Percentiles rank a stretch among this genome's conserved stretches.
Conservation (phyloP, 2,329 filamentous ascomycete species). For the Clonostachys sp. region DNA sequence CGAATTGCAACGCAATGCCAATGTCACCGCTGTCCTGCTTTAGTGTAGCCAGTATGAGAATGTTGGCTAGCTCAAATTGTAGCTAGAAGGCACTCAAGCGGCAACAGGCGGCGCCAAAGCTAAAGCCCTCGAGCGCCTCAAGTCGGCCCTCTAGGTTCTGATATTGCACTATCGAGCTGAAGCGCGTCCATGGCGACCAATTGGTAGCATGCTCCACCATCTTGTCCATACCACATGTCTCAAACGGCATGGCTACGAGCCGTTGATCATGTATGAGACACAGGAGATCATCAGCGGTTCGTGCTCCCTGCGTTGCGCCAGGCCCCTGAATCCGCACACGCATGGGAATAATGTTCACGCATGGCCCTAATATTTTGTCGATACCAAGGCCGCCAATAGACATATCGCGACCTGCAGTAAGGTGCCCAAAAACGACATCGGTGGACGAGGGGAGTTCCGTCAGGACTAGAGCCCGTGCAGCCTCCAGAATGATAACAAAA, state of each 20-base stretch:
- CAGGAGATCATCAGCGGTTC: background rate
- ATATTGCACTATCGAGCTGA: background rate
- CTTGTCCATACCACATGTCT: slow-evolving; percentile 18
- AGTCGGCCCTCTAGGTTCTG: slow-evolving; percentile 6
- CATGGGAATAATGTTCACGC: slow-evolving; percentile 32
- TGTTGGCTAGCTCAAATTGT: no score
- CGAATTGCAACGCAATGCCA: no score
- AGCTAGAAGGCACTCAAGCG: no score
- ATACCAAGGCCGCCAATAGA: slow-evolving; percentile 16
- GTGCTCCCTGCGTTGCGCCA: no score
- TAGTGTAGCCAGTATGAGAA: no score
- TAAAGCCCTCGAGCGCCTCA: no score
- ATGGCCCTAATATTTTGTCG: slow-evolving; percentile 28
- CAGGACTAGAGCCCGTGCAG: slow-evolving; percentile 32
- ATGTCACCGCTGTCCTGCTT: no score
- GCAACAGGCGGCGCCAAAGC: no score
- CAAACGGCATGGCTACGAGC: slow-evolving; percentile 1
- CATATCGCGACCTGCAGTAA: slow-evolving; percentile 32
- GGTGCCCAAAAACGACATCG: slow-evolving; percentile 33
- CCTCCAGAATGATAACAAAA: slow-evolving; percentile 28
- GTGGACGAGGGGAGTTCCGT: slow-evolving; percentile 20
- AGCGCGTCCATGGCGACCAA: slow-evolving; percentile 7
- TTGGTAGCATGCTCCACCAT: slow-evolving; percentile 20
- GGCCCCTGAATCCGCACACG: slow-evolving; percentile 20
- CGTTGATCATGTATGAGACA: background rate